Percentiles rank a stretch among this genome's conserved stretches.
phyloP scores from a whole-genome alignment of 225 moss, liverwort and hornwort genomes.

The Climacium dendroides region DNA sequence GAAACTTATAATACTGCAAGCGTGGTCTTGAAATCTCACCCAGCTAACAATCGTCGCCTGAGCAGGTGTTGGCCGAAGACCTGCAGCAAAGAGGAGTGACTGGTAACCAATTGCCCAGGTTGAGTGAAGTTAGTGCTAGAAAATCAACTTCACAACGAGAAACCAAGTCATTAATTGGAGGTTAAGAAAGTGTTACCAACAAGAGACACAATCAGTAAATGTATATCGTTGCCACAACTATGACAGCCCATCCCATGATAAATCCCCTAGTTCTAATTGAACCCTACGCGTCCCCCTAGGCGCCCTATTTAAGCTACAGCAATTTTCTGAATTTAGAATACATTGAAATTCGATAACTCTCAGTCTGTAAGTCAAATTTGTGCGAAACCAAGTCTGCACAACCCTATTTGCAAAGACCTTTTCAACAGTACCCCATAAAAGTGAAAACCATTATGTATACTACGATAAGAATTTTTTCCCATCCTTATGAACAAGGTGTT shows the following conservation, averaged over 20 bases:
- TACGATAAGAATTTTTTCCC: neutral
- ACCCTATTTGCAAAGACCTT: neutral
- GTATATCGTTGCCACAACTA: neutral
- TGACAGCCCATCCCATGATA: no score
- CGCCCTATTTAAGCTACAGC: neutral
- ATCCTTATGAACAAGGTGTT: neutral
- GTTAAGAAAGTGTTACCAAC: neutral
- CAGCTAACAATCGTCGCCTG: conserved; percentile 97
- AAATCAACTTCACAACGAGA: neutral
- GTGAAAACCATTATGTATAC: neutral
- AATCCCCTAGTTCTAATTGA: neutral
- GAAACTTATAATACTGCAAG: neutral
- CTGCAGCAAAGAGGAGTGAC: conserved; percentile 96
- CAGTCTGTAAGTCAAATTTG: neutral
- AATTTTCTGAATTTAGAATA: neutral
- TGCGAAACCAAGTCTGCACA: neutral
- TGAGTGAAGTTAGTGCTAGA: neutral
- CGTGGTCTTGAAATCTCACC: conserved; percentile 39
- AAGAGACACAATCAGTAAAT: neutral
- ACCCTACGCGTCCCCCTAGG: no score
- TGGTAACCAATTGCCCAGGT: conserved; percentile 16
- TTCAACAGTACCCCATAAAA: neutral
- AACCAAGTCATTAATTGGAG: neutral
- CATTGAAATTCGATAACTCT: neutral
- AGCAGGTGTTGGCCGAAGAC: conserved; percentile 89